phyloP scores from a whole-genome alignment of 495 filamentous ascomycete species.

The Glutinoglossum americanum region DNA sequence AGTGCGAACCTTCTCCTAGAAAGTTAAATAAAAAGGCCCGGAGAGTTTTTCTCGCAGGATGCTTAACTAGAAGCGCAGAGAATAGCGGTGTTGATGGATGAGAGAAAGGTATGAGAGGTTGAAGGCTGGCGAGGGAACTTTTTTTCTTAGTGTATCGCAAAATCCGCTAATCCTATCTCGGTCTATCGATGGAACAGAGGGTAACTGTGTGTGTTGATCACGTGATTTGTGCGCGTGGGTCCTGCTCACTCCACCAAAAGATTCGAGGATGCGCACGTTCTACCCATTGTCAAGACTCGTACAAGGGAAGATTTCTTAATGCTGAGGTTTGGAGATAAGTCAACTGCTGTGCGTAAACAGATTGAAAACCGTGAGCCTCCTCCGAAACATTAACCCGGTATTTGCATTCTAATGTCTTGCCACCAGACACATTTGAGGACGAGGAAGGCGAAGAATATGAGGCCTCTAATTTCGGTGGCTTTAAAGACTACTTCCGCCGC shows the following conservation, averaged over 20 bases:
- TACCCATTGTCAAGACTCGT: not conserved
- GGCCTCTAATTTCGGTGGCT: constrained; percentile 66
- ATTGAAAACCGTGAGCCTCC: constrained; percentile 42
- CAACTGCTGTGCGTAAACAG: constrained; percentile 55
- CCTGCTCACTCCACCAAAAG: not conserved
- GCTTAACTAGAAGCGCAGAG: not conserved
- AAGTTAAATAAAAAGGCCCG: not conserved
- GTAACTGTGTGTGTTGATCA: not conserved
- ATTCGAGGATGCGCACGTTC: not conserved
- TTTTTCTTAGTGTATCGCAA: not conserved
- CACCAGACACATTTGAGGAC: constrained; percentile 32
- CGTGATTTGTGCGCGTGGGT: not conserved
- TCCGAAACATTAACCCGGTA: not conserved
- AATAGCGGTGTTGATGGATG: not conserved
- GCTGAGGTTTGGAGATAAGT: constrained; percentile 34
- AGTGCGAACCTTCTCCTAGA: not conserved
- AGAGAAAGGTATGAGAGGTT: not conserved
- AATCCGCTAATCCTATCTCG: not conserved
- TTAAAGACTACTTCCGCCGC: constrained; percentile 72
- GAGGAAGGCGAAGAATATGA: constrained; percentile 87
- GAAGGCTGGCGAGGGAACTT: not conserved
- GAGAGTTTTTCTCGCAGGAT: not conserved
- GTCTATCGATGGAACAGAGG: not conserved
- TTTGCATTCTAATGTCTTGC: not conserved
- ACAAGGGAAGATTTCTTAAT: not conserved